Percentiles rank a stretch among this genome's conserved stretches.
phyloP scores from a whole-genome alignment of 2,329 filamentous ascomycete species.

The Herpotrichia juniperi region DNA sequence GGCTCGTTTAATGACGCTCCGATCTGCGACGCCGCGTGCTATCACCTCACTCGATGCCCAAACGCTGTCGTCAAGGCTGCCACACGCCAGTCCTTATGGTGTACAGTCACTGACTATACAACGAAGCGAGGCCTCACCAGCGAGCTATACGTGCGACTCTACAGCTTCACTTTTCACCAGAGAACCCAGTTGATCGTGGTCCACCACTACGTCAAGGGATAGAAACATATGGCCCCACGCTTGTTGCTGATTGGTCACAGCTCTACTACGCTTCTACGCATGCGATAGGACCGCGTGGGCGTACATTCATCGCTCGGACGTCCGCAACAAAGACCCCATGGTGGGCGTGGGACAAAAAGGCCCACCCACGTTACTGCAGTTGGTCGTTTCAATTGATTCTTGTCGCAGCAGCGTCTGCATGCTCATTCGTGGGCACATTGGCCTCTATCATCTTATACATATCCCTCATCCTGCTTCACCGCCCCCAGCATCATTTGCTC shows the following conservation, averaged over 20 bases:
- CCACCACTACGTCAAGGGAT: not conserved
- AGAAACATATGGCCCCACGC: conserved; percentile 15
- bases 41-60: not conserved
- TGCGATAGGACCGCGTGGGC: conserved; percentile 1
- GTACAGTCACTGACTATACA: too few species aligned
- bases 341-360: conserved; percentile 1
- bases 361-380: not conserved
- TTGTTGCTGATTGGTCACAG: conserved; percentile 5
- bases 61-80: not conserved
- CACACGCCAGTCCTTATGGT: too few species aligned
- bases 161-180: conserved; percentile 4
- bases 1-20: conserved; percentile 29
- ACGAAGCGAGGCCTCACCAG: too few species aligned
- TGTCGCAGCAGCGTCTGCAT: not conserved
- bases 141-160: too few species aligned
- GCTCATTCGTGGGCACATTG: not conserved
- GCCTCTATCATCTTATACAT: conserved; percentile 13
- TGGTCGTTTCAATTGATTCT: not conserved
- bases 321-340: not conserved
- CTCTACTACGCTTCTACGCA: conserved; percentile 5
- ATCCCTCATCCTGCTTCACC: not conserved
- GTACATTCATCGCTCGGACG: not conserved
- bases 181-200: not conserved
- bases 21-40: conserved; percentile 1
- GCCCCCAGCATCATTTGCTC: conserved; percentile 7